phyloP scores from a whole-genome alignment of 1,284 basidiomycete genomes.

The Ceratobasidium sp. region DNA sequence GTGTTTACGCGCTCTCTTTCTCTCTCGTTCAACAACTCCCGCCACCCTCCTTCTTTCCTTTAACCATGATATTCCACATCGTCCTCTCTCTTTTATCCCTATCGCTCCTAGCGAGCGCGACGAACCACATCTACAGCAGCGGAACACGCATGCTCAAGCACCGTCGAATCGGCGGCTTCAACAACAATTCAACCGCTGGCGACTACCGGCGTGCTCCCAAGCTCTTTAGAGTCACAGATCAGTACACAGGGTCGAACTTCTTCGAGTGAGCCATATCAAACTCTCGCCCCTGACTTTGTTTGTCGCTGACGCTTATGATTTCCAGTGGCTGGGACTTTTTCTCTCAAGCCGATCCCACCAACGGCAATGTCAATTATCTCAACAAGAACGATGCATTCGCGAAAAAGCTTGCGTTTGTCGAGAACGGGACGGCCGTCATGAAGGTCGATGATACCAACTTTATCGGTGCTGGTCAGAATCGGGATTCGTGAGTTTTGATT shows the following conservation, averaged over 20 bases:
- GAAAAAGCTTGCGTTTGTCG: conserved; percentile 64
- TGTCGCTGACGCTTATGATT: conserved; percentile 8
- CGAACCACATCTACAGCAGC: background rate
- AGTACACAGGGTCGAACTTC: conserved; percentile 53
- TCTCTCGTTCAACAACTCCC: background rate
- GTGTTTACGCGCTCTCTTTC: too few relatives aligned
- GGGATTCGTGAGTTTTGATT: conserved; percentile 65
- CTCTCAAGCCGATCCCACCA: conserved; percentile 66
- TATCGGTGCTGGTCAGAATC: conserved; percentile 60
- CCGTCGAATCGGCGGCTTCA: background rate
- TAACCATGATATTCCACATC: background rate
- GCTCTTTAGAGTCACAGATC: conserved; percentile 49
- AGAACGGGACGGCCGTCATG: conserved; percentile 63
- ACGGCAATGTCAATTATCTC: conserved; percentile 67
- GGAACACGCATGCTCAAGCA: conserved; percentile 24
- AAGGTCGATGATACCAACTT: conserved; percentile 66
- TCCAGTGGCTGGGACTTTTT: conserved; percentile 63
- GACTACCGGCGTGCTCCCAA: conserved; percentile 6
- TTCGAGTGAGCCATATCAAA: conserved; percentile 47
- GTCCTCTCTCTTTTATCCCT: conserved; percentile 2
- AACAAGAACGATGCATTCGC: conserved; percentile 55
- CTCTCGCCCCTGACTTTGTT: background rate
- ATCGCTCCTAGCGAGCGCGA: background rate
- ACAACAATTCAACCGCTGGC: background rate
- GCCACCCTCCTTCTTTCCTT: background rate